phyloP scores from a whole-genome alignment of 495 filamentous ascomycete species.

The Aspergillus cristatus region DNA sequence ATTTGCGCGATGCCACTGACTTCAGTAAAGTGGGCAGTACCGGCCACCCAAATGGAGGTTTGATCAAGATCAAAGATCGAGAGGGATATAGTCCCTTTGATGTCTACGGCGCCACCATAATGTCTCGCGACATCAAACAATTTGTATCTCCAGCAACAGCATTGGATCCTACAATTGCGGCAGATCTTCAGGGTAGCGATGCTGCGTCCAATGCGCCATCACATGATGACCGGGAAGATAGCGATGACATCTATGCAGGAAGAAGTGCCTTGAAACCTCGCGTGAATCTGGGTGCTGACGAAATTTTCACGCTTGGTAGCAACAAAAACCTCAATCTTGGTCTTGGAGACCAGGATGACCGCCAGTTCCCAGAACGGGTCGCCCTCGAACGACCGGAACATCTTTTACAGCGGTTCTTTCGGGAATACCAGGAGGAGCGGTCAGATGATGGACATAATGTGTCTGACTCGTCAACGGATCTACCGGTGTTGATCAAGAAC shows the following conservation, averaged over 20 bases:
- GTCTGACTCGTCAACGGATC: slow-evolving; percentile 21
- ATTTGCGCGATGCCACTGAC: slow-evolving; percentile 54
- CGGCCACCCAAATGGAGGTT: slow-evolving; percentile 42
- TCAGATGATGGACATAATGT: slow-evolving; percentile 18
- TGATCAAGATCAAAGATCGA: slow-evolving; percentile 92
- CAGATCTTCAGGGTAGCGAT: slow-evolving; percentile 26
- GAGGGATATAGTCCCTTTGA: slow-evolving; percentile 94
- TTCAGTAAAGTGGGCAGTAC: slow-evolving; percentile 37
- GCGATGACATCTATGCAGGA: slow-evolving; percentile 17
- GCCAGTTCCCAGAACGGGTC: slow-evolving; percentile 84
- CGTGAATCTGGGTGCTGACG: slow-evolving; percentile 56
- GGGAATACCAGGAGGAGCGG: slow-evolving; percentile 44
- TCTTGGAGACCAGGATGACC: slow-evolving; percentile 85
- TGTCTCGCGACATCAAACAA: slow-evolving; percentile 41
- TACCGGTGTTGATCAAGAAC: slow-evolving; percentile 62
- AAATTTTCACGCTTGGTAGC: slow-evolving; percentile 86
- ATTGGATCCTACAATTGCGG: slow-evolving; percentile 5
- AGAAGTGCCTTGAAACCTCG: slow-evolving; percentile 19
- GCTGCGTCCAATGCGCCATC: slow-evolving; percentile 27
- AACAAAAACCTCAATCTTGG: slow-evolving; percentile 92
- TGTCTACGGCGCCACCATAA: slow-evolving; percentile 75
- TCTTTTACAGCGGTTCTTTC: slow-evolving; percentile 59
- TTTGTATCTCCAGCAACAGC: slow-evolving; percentile 14
- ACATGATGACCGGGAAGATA: slow-evolving; percentile 27
- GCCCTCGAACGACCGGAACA: slow-evolving; percentile 70